These are phyloP conservation scores for Oidiodendron maius DNA, from an alignment of 495 filamentous ascomycete species.

Conservation along the genomic window DNA sequence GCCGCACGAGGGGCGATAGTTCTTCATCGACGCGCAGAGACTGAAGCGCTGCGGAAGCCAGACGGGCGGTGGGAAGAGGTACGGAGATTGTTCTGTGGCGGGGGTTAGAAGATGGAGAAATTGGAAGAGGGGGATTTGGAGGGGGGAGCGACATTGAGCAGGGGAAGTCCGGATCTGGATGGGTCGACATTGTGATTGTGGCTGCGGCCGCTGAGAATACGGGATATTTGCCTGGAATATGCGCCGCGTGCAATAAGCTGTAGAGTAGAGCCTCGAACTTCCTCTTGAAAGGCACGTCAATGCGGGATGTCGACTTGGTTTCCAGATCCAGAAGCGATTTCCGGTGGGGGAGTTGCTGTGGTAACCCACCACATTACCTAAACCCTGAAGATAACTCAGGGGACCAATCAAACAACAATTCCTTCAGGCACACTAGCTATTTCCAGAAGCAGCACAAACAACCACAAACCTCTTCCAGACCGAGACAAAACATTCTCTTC, in stretches of 20 bases:
- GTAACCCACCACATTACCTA: too few species aligned
- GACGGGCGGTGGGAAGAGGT: constrained; percentile 75
- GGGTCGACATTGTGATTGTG: constrained; percentile 28
- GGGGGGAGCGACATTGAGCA: constrained; percentile 55
- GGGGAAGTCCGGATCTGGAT: constrained; percentile 52
- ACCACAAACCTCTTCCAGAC: neutral
- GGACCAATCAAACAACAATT: neutral
- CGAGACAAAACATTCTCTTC: constrained; percentile 16
- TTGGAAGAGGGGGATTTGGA: constrained; percentile 4
- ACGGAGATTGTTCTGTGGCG: constrained; percentile 63
- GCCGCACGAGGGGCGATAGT: constrained; percentile 73
- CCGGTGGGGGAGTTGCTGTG: too few species aligned
- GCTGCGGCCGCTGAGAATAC: too few species aligned
- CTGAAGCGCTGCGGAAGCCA: constrained; percentile 70
- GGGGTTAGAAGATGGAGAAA: neutral
- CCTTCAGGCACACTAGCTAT: constrained; percentile 5
- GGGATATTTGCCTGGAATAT: too few species aligned
- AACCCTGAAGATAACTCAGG: neutral
- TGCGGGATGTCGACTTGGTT: too few species aligned
- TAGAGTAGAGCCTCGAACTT: too few species aligned
- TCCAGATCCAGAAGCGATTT: too few species aligned
- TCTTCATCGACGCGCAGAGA: constrained; percentile 83
- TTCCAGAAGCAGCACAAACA: constrained; percentile 14
- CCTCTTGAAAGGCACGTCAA: too few species aligned
- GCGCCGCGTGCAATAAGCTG: too few species aligned